Evolutionary conservation across 805 yeast species (phyloP), one percentile per base, ranked within the genome.

Genomic region (Candida nonsorbophila): DNA sequence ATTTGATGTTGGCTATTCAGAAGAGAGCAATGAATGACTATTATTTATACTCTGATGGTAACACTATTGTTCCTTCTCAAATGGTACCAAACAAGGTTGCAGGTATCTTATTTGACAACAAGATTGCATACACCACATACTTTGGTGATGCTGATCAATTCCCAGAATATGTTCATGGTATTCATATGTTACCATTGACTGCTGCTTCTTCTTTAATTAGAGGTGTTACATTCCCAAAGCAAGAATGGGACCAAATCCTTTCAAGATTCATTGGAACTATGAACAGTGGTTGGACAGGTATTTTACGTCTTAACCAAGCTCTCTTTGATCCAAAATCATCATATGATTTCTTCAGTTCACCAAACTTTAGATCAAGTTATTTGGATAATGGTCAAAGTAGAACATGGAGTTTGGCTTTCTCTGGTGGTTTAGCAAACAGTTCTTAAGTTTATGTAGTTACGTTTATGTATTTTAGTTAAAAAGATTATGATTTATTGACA

Each of bases 291-390:
- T 82, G 87, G 88, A 69, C 69, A 27, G 85, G 87, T 32, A 64
- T 82, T n/a, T 60, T 87, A 28, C 71, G 76, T 57, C 64, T 84
- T 27, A 84, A 87, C 53, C 70, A 72, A 40, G 95, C 95, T 0
- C 58, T 88, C 13, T 72, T 59, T 44, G 84, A 87, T 50, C 84
- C 96, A 1, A 32, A 49, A 13, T 33, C 68, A 1, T 67, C 94
- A 0, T 85, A 77, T 48, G 40, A 57, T 2, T 86, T 74, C 55
- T 85, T 84, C 50, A 34, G 58, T 3, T 40, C 55, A 1, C 38
- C 39, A 8, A 25, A 31, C 5, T 51, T 45, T 42, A 25, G 36
- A 11, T 38, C 41, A 29, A 42, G 45, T 9, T 69, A 67, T 53
- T 55, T 77, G 38, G 84, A 77, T 40, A 66, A 72, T 36, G 84